Percentiles rank a stretch among this genome's conserved stretches.
phyloP scores from a whole-genome alignment of 78 protist species.

The Dictyostelium capitatum region DNA sequence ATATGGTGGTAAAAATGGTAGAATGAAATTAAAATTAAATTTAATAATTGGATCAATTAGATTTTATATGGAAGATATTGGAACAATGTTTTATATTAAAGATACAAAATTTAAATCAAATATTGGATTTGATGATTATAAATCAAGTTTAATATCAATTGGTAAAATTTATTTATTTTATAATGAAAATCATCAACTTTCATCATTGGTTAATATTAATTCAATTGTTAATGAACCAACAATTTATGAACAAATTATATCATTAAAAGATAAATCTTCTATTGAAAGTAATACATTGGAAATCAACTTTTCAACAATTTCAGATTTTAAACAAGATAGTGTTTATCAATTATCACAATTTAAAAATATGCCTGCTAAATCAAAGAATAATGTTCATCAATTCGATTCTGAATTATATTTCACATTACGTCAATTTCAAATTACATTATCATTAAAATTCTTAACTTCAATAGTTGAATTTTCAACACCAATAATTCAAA shows the following conservation, averaged over 20 bases:
- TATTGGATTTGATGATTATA: background rate
- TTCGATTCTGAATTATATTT: constrained; percentile 32
- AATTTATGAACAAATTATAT: constrained; percentile 2
- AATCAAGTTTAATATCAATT: background rate
- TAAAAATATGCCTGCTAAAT: background rate
- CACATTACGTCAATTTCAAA: constrained; percentile 20
- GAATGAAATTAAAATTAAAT: constrained; percentile 27
- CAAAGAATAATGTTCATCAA: constrained; percentile 2
- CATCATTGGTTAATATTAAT: background rate
- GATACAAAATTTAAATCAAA: constrained; percentile 1
- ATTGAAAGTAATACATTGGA: background rate
- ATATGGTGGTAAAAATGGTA: background rate
- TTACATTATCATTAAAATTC: background rate
- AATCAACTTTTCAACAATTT: constrained; percentile 9
- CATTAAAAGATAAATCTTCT: background rate
- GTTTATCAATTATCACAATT: background rate
- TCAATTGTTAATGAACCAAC: constrained; percentile 7
- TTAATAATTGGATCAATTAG: constrained; percentile 33
- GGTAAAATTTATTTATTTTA: constrained; percentile 41
- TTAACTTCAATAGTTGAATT: background rate
- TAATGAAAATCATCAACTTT: background rate
- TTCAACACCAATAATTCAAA: background rate
- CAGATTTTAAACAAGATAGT: background rate
- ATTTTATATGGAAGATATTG: constrained; percentile 3
- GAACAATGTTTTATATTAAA: constrained; percentile 15